These are phyloP conservation scores for Stramenopiles sp. DNA, from an alignment of 352 stramenopile species.

Conservation along the genomic window DNA sequence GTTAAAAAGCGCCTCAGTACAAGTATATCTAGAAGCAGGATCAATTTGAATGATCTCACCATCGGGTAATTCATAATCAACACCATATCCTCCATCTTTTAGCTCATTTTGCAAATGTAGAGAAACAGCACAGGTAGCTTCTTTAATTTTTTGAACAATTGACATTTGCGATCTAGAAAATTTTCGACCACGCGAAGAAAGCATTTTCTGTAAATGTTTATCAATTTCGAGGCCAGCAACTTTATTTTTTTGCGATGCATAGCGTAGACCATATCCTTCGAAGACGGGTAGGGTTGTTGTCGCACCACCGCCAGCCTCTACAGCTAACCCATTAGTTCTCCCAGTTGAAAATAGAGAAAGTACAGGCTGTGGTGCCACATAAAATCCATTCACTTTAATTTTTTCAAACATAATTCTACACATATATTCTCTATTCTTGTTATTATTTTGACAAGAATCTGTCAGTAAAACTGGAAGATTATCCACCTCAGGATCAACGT, in stretches of 20 bases:
- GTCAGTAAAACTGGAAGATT: constrained; percentile 75
- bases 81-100: constrained; percentile 29
- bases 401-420: constrained; percentile 97
- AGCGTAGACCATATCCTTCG: constrained; percentile 57
- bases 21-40: constrained; percentile 27
- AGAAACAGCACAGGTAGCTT: constrained; percentile 74
- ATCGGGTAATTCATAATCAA: constrained; percentile 79
- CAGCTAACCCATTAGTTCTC: constrained; percentile 41
- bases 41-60: constrained; percentile 41
- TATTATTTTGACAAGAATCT: constrained; percentile 44
- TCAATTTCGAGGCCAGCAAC: constrained; percentile 46
- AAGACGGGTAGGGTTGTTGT: constrained; percentile 69
- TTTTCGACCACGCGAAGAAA: constrained; percentile 27
- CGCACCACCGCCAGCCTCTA: constrained; percentile 53
- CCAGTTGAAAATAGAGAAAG: constrained; percentile 50
- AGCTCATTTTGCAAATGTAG: constrained; percentile 61
- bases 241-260: constrained; percentile 52
- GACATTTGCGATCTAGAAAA: constrained; percentile 46
- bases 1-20: constrained; percentile 36
- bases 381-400: constrained; percentile 90
- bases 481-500: constrained; percentile 47
- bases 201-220: constrained; percentile 23
- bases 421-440: constrained; percentile 52
- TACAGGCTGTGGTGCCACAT: constrained; percentile 62
- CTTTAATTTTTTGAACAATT: constrained; percentile 81